phyloP scores from a whole-genome alignment of 371 early-diverging fungal genomes.

The Umbelopsis sp. region DNA sequence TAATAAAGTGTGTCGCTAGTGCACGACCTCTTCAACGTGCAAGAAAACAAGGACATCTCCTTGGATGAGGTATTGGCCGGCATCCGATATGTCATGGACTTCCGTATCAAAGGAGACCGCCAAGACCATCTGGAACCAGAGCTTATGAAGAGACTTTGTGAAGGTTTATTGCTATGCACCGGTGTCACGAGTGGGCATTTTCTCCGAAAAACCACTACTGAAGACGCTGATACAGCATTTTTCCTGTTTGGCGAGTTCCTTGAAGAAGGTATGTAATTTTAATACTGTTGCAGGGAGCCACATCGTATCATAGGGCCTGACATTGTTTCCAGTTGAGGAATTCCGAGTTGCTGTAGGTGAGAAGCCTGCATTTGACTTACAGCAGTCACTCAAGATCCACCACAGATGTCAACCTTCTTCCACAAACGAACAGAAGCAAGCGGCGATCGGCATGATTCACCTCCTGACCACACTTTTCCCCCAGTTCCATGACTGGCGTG shows the following conservation, averaged over 20 bases:
- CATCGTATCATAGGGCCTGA: neutral
- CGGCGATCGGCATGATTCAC: constrained; percentile 78
- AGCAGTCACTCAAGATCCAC: constrained; percentile 78
- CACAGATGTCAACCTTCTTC: constrained; percentile 79
- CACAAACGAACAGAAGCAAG: constrained; percentile 64
- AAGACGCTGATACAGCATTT: constrained; percentile 87
- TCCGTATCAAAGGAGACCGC: constrained; percentile 83
- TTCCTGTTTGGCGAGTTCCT: constrained; percentile 92
- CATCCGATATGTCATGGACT: constrained; percentile 93
- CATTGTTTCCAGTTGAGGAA: neutral
- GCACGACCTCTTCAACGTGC: constrained; percentile 68
- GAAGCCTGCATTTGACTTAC: constrained; percentile 75
- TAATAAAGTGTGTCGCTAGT: constrained; percentile 29
- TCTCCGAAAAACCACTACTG: constrained; percentile 64
- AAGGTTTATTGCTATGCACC: constrained; percentile 83
- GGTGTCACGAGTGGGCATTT: constrained; percentile 67
- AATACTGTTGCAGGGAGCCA: neutral
- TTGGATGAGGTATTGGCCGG: constrained; percentile 87
- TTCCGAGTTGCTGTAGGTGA: constrained; percentile 83
- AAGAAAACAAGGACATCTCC: constrained; percentile 73
- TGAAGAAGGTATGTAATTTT: constrained; percentile 66
- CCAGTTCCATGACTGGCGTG: constrained; percentile 88
- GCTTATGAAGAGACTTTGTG: constrained; percentile 85
- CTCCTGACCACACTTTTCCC: constrained; percentile 62
- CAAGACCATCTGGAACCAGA: constrained; percentile 79